Percentiles rank a stretch among this genome's conserved stretches.
Conservation (phyloP, 495 filamentous ascomycete genomes). For the Hyaloscypha finlandica region DNA sequence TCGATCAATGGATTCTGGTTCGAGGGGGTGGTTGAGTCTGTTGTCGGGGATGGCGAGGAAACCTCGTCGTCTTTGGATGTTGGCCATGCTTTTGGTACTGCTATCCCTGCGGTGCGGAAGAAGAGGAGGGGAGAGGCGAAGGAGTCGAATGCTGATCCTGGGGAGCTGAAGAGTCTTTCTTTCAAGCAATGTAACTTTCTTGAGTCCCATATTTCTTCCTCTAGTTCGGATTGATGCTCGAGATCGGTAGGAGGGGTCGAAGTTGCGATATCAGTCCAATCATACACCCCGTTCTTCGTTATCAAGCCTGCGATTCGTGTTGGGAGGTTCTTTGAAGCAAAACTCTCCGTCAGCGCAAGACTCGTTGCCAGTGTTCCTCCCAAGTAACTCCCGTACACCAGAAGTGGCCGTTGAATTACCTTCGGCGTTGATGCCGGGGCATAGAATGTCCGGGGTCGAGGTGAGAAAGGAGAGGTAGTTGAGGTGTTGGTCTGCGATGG, state of each 20-base stretch:
- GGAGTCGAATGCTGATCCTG: constrained; percentile 49
- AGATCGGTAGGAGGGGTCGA: neutral
- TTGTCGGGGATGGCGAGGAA: too few species aligned
- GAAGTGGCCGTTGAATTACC: constrained; percentile 32
- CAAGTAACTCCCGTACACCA: constrained; percentile 51
- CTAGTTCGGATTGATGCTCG: constrained; percentile 7
- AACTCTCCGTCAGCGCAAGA: constrained; percentile 50
- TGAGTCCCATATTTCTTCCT: constrained; percentile 6
- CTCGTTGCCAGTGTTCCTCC: constrained; percentile 50
- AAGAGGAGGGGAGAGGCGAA: constrained; percentile 56
- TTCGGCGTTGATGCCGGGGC: constrained; percentile 1
- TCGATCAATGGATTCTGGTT: neutral
- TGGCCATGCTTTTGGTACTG: constrained; percentile 19
- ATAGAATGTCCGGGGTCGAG: constrained; percentile 33
- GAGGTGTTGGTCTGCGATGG: neutral
- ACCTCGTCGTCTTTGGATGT: too few species aligned
- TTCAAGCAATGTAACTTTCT: constrained; percentile 34
- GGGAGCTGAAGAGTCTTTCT: constrained; percentile 41
- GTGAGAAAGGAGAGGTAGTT: constrained; percentile 1
- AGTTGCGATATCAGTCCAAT: constrained; percentile 45
- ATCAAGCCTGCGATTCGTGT: constrained; percentile 43
- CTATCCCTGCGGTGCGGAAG: constrained; percentile 47
- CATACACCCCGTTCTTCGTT: constrained; percentile 52
- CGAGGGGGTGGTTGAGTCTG: neutral
- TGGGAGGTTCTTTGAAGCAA: constrained; percentile 25